Base-by-base conservation (phyloP, 2,329 filamentous ascomycete genomes). In the Corynespora cassiicola region DNA sequence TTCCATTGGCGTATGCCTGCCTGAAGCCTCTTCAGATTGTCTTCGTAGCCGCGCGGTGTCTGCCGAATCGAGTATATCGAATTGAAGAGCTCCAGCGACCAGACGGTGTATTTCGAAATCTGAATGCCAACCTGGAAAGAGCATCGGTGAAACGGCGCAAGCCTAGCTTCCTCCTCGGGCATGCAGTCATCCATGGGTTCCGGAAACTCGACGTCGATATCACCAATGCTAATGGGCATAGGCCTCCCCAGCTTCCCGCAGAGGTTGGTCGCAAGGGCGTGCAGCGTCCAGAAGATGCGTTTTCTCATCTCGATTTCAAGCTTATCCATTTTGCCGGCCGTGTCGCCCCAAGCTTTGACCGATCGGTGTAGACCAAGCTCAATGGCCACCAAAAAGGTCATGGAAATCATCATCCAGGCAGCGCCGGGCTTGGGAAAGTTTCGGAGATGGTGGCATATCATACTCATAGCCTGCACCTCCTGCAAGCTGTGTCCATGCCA, bases 351-450 rank as follows among this genome's bases (percentile, higher is more conserved):
- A 30, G 78, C 76, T 48, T 82, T 85, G 9, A 78, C 76, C n/a
- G 84, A 84, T 25, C 88, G 79, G 62, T 95, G 87, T 23, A 94
- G 73, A 12, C 88, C 85, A 24, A 90, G 71, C 54, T 94, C 88
- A 22, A 92, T 77, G 7, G 87, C 87, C 19, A 87, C 73, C 5
- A 82, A 76, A 27, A 91, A 73, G 1, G 87, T 80, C 30, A 81
- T 75, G 35, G 80, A 81, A 20, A 79, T 79, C 43, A 91, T 75
- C 50, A 86, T 78, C 69, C 84, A 86, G 36, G 85, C 87, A 26
- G 85, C 82, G 9, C 87, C 87, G 1, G 89, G 87, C 54, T 91
- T 90, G 19, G 88, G 87, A 42, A 94, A 90, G 33, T 82, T 84
- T 42, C 89, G 82, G 4, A 88, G 79, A 61, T 92, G 87, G 3